Evolutionary conservation across 345 rosid genomes (phyloP).

Genomic region (Geranium rotundifolium): DNA sequence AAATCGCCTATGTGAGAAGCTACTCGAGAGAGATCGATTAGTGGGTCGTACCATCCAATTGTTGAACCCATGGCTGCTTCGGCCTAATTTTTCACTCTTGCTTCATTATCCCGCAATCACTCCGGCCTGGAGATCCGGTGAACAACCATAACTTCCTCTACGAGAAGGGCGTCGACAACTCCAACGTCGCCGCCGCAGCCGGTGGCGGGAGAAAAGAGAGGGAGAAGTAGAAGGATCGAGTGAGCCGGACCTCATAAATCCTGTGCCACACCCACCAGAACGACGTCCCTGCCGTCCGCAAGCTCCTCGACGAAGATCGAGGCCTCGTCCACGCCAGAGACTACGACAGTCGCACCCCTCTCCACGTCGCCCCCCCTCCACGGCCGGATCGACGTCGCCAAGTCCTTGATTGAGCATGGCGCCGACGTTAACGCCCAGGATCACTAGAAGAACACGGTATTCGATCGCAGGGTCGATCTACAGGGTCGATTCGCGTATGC

Average conservation of each 20-base stretch:
- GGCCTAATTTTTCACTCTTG: no score
- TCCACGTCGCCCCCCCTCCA: conserved; percentile 94
- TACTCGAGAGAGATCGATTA: conserved; percentile 33
- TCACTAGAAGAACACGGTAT: conserved; percentile 95
- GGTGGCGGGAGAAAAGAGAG: conserved; percentile 20
- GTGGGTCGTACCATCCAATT: conserved; percentile 46
- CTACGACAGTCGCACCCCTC: conserved; percentile 86
- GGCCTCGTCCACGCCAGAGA: conserved; percentile 83
- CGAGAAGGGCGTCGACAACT: conserved; percentile 12
- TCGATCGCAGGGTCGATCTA: not conserved
- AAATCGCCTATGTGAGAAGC: conserved; percentile 34
- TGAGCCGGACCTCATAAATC: conserved; percentile 88
- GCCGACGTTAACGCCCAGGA: conserved; percentile 99
- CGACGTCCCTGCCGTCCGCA: conserved; percentile 71
- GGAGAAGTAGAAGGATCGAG: conserved; percentile 85
- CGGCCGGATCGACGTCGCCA: conserved; percentile 85
- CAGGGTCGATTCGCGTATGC: not conserved
- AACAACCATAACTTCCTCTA: no score
- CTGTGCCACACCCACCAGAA: conserved; percentile 98
- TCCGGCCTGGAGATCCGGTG: no score
- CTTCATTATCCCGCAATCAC: no score
- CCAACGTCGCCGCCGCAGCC: conserved; percentile 6
- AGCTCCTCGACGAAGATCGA: conserved; percentile 84
- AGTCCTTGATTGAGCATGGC: conserved; percentile 73
- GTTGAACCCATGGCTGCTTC: conserved; percentile 18